phyloP scores from a whole-genome alignment of 1,284 basidiomycete genomes.

The Xerocomus amazonicus region DNA sequence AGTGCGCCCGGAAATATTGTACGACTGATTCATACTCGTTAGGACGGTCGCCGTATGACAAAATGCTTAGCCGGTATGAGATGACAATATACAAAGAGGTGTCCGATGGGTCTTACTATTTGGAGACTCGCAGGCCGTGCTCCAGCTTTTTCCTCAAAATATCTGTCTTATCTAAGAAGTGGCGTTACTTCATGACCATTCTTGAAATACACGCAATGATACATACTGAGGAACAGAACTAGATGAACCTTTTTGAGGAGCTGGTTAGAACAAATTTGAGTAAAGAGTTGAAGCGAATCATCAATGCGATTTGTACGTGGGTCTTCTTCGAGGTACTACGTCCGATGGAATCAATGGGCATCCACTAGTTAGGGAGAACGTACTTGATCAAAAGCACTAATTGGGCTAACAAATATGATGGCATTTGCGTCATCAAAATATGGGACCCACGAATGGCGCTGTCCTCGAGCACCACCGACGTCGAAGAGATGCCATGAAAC shows the following conservation, averaged over 20 bases:
- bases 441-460: slow-evolving; percentile 76
- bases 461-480: slow-evolving; percentile 79
- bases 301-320: slow-evolving; percentile 78
- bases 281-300: slow-evolving; percentile 79
- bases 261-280: slow-evolving; percentile 76
- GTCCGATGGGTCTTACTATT: slow-evolving; percentile 56
- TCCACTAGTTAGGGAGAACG: slow-evolving; percentile 1
- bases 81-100: not conserved
- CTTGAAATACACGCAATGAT: not conserved
- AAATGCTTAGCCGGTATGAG: slow-evolving; percentile 52
- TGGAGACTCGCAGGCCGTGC: slow-evolving; percentile 61
- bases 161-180: slow-evolving; percentile 66
- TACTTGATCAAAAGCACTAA: slow-evolving; percentile 83
- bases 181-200: slow-evolving; percentile 4
- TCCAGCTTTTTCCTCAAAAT: slow-evolving; percentile 67
- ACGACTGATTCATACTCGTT: slow-evolving; percentile 79
- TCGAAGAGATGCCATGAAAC: slow-evolving; percentile 80
- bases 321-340: slow-evolving; percentile 78
- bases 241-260: slow-evolving; percentile 75
- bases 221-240: slow-evolving; percentile 73
- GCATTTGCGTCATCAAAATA: slow-evolving; percentile 84
- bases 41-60: slow-evolving; percentile 72
- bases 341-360: not conserved
- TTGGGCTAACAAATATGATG: slow-evolving; percentile 83
- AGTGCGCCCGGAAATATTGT: slow-evolving; percentile 80